Evolutionary conservation across 441 rosid genomes (phyloP).

Genomic region (Raphanus hybrid): DNA sequence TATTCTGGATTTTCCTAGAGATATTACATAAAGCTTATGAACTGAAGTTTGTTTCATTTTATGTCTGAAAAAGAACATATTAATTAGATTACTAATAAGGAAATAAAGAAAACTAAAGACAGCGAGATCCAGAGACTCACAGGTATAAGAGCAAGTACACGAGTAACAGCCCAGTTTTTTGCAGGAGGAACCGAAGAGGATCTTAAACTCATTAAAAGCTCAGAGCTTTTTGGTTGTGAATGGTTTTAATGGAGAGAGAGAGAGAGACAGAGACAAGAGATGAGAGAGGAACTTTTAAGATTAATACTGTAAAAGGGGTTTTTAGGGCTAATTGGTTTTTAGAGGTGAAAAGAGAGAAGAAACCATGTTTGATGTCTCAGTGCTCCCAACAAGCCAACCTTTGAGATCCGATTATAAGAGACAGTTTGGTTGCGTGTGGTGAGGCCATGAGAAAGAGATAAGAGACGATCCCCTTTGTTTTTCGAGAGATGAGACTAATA

Average conservation of each 20-base stretch:
- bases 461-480: slow-evolving; percentile 40
- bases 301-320: slow-evolving; percentile 28
- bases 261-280: not conserved
- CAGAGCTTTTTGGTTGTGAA: slow-evolving; percentile 21
- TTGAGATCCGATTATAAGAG: slow-evolving; percentile 76
- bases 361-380: slow-evolving; percentile 55
- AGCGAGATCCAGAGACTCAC: slow-evolving; percentile 37
- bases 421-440: slow-evolving; percentile 90
- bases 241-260: slow-evolving; percentile 30
- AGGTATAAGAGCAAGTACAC: slow-evolving; percentile 29
- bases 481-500: slow-evolving; percentile 37
- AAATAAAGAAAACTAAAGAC: slow-evolving; percentile 10
- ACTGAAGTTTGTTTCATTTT: slow-evolving; percentile 16
- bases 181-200: slow-evolving; percentile 38
- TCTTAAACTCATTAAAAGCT: slow-evolving; percentile 40
- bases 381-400: slow-evolving; percentile 72
- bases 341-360: slow-evolving; percentile 22
- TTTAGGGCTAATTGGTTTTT: slow-evolving; percentile 28
- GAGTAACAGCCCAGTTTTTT: slow-evolving; percentile 2
- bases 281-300: slow-evolving; percentile 32
- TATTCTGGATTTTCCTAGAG: not conserved
- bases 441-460: slow-evolving; percentile 64
- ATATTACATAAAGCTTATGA: not conserved
- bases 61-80: slow-evolving; percentile 40
- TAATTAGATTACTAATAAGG: slow-evolving; percentile 31